Percentiles rank a stretch among this genome's conserved stretches.
Conservation (phyloP, 129 eudicot species). For the Kitagawia praeruptora region DNA sequence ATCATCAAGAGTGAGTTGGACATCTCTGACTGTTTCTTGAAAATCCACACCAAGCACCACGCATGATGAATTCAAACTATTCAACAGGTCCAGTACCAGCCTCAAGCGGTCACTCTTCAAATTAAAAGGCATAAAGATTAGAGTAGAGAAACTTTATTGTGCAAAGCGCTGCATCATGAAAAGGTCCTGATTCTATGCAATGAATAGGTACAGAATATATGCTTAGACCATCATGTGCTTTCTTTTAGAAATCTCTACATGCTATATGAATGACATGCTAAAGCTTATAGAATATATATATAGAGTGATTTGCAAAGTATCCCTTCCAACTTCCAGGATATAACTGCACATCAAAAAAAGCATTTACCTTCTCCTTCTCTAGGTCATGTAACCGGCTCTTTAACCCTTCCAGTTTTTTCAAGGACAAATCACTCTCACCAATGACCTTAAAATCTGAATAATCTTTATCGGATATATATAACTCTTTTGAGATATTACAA, state of each 20-base stretch:
- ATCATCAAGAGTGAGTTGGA: slow-evolving; percentile 49
- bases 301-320: not conserved
- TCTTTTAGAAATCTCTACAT: not conserved
- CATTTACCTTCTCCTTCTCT: slow-evolving; percentile 55
- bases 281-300: not conserved
- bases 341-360: not conserved
- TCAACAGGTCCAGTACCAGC: slow-evolving; percentile 43
- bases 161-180: not conserved
- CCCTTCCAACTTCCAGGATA: not conserved
- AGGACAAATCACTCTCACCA: slow-evolving; percentile 60
- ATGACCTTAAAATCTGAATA: slow-evolving; percentile 2
- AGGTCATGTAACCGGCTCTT: slow-evolving; percentile 34
- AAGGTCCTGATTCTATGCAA: not conserved
- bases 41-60: slow-evolving; percentile 63
- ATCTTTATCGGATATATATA: slow-evolving; percentile 25
- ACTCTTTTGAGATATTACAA: slow-evolving; percentile 35
- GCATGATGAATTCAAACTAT: slow-evolving; percentile 35
- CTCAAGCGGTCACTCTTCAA: slow-evolving; percentile 53
- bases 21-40: slow-evolving; percentile 25
- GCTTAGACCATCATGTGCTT: not conserved
- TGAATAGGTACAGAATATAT: not conserved
- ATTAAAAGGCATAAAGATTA: not conserved
- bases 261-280: not conserved
- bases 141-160: not conserved
- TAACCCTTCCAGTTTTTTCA: slow-evolving; percentile 50